phyloP scores from a whole-genome alignment of 345 rosid species.

The Sonneratia alba region DNA sequence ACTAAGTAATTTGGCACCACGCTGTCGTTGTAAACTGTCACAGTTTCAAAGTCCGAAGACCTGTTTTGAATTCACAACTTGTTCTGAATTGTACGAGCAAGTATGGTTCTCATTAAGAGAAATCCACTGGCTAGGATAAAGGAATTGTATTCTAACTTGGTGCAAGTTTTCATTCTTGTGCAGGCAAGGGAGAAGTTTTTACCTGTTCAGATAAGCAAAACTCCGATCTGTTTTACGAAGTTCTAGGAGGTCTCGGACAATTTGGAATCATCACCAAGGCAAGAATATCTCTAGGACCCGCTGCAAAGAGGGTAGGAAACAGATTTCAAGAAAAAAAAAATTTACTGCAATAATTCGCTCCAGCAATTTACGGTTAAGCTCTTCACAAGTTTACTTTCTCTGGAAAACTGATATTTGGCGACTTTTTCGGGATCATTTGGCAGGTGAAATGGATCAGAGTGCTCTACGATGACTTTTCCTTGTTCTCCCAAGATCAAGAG shows the following conservation, averaged over 20 bases:
- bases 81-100: not conserved
- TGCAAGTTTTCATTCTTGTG: conserved; percentile 12
- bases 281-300: conserved; percentile 58
- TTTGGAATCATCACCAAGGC: conserved; percentile 91
- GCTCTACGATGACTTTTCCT: conserved; percentile 72
- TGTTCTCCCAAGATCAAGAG: conserved; percentile 77
- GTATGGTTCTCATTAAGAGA: too few species aligned
- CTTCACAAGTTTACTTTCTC: not conserved
- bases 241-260: conserved; percentile 97
- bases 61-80: not conserved
- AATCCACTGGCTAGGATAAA: not conserved
- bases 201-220: conserved; percentile 73
- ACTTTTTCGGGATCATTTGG: conserved; percentile 5
- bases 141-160: not conserved
- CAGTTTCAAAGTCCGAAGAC: not conserved
- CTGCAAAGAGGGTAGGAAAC: conserved; percentile 48
- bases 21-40: too few species aligned
- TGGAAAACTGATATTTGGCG: too few species aligned
- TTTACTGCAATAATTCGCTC: not conserved
- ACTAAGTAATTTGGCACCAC: not conserved
- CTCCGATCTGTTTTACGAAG: conserved; percentile 71
- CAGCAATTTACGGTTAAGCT: too few species aligned
- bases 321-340: too few species aligned
- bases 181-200: conserved; percentile 86
- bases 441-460: conserved; percentile 94